Evolutionary conservation across 1,139 yeast genomes (phyloP), one percentile per base, ranked within the genome.

Genomic region (Geotrichum cucujoidarum): DNA sequence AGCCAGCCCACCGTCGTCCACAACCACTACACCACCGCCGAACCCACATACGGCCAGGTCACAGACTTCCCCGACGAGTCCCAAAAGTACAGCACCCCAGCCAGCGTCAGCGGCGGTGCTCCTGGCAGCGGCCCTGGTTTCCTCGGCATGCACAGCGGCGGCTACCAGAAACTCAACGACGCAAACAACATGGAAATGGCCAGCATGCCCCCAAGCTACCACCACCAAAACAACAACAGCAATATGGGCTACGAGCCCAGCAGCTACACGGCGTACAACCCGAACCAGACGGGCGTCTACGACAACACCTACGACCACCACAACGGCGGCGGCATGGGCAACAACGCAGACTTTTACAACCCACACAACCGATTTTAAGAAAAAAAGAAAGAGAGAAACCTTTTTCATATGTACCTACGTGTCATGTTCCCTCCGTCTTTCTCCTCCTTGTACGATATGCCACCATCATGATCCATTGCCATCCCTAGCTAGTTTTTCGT

Each of bases 101-200:
- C 10, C 8, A 24, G 10, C 6, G 10, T 6, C 13, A 22, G 27
- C 25, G 13, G 25, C 40, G n/a, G 24, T 6, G 39, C 44, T 13
- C 20, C 33, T 29, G 4, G 30, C 18, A 6, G 6, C 27, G 27
- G 8, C 6, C 24, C 38, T 14, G 45, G 45, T 13, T 13, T 43
- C 21, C 13, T 17, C 20, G 24, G 27, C 33, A 11, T 24, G 4
- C n/a, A 5, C 18, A 27, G 29, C 34, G 11, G 33, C 7, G 45
- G 48, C 10, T 44, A 44, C 31, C 51, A 44, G 18, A 40, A 21
- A n/a, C 33, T 44, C 3, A 32, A 36, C 43, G 40, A 39, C 21
- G 3, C 43, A 13, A 29, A 39, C 13, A 41, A 20, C 21, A 41
- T 44, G 24, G 37, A 37, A 13, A 18, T 33, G 7, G 32, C 33